Evolutionary conservation across 1,284 basidiomycete species (phyloP).

Genomic region (Boletus calvinii): DNA sequence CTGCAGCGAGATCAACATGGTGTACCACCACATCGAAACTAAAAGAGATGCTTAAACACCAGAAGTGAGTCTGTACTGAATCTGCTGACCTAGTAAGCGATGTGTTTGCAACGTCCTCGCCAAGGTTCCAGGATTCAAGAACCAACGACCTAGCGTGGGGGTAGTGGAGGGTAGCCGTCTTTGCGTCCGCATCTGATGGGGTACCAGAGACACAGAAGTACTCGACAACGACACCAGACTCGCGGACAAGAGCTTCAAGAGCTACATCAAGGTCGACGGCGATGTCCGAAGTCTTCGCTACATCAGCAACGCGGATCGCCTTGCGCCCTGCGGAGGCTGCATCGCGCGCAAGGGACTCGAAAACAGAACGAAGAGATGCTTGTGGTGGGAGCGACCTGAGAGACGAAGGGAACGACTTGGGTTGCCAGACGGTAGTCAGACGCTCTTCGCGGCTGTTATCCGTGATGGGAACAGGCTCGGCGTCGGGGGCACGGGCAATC

Average conservation of each 20-base stretch:
- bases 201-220: conserved; percentile 25
- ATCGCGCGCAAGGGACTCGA: conserved; percentile 18
- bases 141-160: conserved; percentile 18
- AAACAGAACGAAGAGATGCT: conserved; percentile 18
- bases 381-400: conserved; percentile 4
- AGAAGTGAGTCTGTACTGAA: neutral
- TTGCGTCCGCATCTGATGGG: conserved; percentile 24
- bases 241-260: conserved; percentile 17
- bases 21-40: conserved; percentile 24
- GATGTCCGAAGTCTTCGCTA: conserved; percentile 20
- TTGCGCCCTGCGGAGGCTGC: conserved; percentile 20
- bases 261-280: conserved; percentile 15
- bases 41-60: neutral
- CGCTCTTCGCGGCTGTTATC: conserved; percentile 27
- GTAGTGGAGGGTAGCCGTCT: conserved; percentile 19
- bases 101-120: conserved; percentile 2
- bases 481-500: conserved; percentile 29
- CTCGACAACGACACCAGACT: conserved; percentile 23
- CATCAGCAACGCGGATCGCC: conserved; percentile 26
- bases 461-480: conserved; percentile 25
- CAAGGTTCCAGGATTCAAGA: conserved; percentile 22
- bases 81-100: conserved; percentile 16
- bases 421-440: conserved; percentile 30
- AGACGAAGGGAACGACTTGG: conserved; percentile 24
- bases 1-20: conserved; percentile 22